Conservation (phyloP, 345 rosid genomes). For the Brassica cretica region DNA sequence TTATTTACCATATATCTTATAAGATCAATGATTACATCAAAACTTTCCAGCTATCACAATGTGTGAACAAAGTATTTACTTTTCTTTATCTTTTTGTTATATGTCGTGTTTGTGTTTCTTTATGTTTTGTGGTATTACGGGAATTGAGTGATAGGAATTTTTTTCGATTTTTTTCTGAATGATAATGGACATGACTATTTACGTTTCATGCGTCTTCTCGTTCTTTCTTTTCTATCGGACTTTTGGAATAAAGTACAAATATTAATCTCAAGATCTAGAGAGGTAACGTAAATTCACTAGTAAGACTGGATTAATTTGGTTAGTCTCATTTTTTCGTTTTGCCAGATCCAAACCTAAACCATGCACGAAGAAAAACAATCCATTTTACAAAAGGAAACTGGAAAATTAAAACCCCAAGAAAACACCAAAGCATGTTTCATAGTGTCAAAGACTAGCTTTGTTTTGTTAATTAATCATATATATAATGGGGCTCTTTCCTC, state of each 20-base stretch:
- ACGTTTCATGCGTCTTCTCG: not conserved
- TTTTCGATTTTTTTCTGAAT: not conserved
- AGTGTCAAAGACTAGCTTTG: not conserved
- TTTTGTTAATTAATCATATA: no score
- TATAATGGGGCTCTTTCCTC: no score
- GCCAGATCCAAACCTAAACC: not conserved
- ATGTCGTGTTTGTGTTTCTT: not conserved
- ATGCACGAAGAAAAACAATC: not conserved
- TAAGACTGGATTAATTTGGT: not conserved
- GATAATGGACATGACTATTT: slow-evolving; percentile 1
- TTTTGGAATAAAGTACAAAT: not conserved
- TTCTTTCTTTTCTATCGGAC: not conserved
- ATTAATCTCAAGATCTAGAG: not conserved
- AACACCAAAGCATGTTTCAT: slow-evolving; percentile 6
- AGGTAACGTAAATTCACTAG: not conserved
- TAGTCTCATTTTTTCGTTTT: not conserved
- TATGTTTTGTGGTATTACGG: not conserved
- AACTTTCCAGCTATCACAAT: no score
- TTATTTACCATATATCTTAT: not conserved
- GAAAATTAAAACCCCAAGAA: not conserved
- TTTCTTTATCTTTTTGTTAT: not conserved
- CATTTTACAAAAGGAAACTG: not conserved
- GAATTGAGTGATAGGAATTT: not conserved
- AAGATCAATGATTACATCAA: not conserved
- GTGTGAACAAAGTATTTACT: not conserved